Conservation (phyloP, 2,329 filamentous ascomycete species). For the Trichoderma citrinoviride region DNA sequence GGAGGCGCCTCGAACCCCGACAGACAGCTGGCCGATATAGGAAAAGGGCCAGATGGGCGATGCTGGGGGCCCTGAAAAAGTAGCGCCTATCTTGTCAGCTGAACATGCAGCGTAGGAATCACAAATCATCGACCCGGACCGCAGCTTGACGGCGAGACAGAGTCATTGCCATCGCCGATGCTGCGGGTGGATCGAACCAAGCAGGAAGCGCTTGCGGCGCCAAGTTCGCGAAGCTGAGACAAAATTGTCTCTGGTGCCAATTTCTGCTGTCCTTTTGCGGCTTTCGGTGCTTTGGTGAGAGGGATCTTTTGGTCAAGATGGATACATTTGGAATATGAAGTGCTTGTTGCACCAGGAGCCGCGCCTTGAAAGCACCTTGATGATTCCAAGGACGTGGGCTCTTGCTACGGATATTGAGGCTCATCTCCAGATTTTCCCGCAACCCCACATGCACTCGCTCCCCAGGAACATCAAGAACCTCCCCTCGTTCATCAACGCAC, state of each 20-base stretch:
- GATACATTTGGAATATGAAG: background rate
- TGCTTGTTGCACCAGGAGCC: background rate
- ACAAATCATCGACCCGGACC: background rate
- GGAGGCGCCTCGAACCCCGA: background rate
- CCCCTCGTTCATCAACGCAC: background rate
- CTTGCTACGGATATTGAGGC: slow-evolving; percentile 1
- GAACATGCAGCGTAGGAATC: background rate
- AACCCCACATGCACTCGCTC: background rate
- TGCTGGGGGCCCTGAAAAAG: background rate
- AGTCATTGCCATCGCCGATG: background rate
- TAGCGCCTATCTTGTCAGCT: background rate
- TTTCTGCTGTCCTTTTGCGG: background rate
- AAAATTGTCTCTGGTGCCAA: background rate
- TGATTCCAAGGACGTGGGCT: background rate
- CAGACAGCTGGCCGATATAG: background rate
- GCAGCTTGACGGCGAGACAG: background rate
- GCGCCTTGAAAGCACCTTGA: background rate
- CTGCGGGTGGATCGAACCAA: background rate
- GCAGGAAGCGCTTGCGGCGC: slow-evolving; percentile 12
- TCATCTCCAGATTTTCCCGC: slow-evolving; percentile 9
- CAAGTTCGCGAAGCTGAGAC: background rate
- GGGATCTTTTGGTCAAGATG: too few species aligned
- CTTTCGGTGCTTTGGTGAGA: background rate
- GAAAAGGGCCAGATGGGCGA: background rate
- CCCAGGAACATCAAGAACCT: background rate